Percentiles rank a stretch among this genome's conserved stretches.
Conservation (phyloP, 192 early-diverging fungal species). For the Rhizophagus clarus region DNA sequence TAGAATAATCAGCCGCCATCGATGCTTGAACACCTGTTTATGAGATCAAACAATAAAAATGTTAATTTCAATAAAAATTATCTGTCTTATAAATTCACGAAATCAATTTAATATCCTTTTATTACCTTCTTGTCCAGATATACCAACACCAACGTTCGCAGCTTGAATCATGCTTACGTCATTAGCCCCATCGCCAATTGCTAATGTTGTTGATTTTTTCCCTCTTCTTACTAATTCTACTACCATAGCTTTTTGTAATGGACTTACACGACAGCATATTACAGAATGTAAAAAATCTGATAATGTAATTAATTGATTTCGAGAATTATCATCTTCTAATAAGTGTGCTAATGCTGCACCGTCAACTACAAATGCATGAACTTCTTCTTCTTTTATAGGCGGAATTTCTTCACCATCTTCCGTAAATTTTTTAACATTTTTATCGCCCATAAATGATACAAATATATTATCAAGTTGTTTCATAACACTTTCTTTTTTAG, state of each 20-base stretch:
- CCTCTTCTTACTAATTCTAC: slow-evolving; percentile 85
- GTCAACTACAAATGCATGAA: slow-evolving; percentile 83
- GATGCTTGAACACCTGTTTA: slow-evolving; percentile 80
- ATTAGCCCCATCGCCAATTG: slow-evolving; percentile 82
- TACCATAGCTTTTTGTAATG: slow-evolving; percentile 95
- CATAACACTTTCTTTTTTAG: slow-evolving; percentile 30
- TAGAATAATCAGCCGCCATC: slow-evolving; percentile 93
- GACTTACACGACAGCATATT: slow-evolving; percentile 90
- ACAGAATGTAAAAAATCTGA: slow-evolving; percentile 83
- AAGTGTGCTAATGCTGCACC: slow-evolving; percentile 57
- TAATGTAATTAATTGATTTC: slow-evolving; percentile 63
- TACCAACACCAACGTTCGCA: slow-evolving; percentile 83
- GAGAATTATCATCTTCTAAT: slow-evolving; percentile 57
- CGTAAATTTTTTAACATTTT: neutral
- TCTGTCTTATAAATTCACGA: slow-evolving; percentile 28
- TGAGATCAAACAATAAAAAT: neutral
- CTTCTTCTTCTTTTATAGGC: slow-evolving; percentile 4
- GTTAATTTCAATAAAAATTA: neutral
- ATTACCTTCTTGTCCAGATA: slow-evolving; percentile 79
- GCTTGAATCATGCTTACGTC: slow-evolving; percentile 98
- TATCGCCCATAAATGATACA: slow-evolving; percentile 22
- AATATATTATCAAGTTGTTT: slow-evolving; percentile 38
- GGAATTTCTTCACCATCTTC: neutral
- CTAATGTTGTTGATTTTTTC: slow-evolving; percentile 64
- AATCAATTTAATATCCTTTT: neutral